These are phyloP conservation scores for Penicillium sp. DNA, from an alignment of 2,329 filamentous ascomycete genomes.

Conservation along the genomic window DNA sequence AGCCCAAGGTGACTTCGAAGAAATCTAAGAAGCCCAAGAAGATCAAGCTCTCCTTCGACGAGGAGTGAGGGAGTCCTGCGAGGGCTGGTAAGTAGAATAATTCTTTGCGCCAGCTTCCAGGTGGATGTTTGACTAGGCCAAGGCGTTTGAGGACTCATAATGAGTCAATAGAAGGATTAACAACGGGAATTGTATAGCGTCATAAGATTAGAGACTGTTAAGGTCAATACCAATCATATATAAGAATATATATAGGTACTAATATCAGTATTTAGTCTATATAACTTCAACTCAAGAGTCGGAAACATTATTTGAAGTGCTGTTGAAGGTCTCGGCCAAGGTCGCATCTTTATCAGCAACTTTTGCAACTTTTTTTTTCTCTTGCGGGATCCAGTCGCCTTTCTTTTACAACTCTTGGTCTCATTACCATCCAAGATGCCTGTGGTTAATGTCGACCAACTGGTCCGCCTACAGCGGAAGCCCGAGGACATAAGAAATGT, in stretches of 20 bases:
- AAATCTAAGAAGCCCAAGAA: slow-evolving; percentile 47
- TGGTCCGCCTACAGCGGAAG: slow-evolving; percentile 84
- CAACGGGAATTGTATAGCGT: slow-evolving; percentile 5
- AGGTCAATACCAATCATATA: not conserved
- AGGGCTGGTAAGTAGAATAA: not conserved
- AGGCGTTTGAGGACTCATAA: slow-evolving; percentile 12
- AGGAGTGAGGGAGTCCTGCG: slow-evolving; percentile 23
- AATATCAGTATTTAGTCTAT: not conserved
- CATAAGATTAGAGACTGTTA: not conserved
- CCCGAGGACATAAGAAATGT: slow-evolving; percentile 91
- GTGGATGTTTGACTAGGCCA: not conserved
- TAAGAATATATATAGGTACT: not conserved
- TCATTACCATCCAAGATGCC: slow-evolving; percentile 64
- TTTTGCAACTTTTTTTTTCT: slow-evolving; percentile 23
- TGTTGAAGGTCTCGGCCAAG: slow-evolving; percentile 3
- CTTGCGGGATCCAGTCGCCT: slow-evolving; percentile 11
- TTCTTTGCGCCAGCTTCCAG: not conserved
- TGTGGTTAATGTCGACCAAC: slow-evolving; percentile 83
- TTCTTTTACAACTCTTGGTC: slow-evolving; percentile 12
- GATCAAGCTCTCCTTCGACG: slow-evolving; percentile 48
- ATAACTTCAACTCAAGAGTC: not conserved
- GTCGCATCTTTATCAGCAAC: slow-evolving; percentile 20
- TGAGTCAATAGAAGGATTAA: slow-evolving; percentile 16
- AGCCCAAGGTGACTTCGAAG: slow-evolving; percentile 24
- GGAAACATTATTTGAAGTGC: not conserved